These are phyloP conservation scores for Neospermospora avenae DNA, from an alignment of 2,329 filamentous ascomycete species.

Conservation along the genomic window DNA sequence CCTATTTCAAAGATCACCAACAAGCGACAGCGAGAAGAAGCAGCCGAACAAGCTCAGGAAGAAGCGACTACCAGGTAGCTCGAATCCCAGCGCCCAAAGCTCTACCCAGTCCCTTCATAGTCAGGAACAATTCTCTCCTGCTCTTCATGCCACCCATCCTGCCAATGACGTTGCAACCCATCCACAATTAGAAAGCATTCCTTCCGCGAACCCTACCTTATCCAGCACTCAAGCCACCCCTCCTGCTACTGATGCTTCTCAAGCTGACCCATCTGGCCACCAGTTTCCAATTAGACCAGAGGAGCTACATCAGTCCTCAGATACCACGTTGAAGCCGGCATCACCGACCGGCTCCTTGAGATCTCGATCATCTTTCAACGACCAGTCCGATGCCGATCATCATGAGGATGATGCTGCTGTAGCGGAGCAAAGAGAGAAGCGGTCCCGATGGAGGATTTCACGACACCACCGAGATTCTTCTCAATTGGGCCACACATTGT, in stretches of 20 bases:
- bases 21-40: constrained; percentile 59
- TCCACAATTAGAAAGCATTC: constrained; percentile 29
- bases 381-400: constrained; percentile 77
- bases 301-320: constrained; percentile 26
- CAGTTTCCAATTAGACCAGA: constrained; percentile 22
- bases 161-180: constrained; percentile 32
- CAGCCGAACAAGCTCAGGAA: constrained; percentile 91
- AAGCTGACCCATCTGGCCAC: constrained; percentile 22
- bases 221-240: constrained; percentile 27
- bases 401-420: constrained; percentile 53
- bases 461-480: constrained; percentile 55
- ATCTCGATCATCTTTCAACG: constrained; percentile 65
- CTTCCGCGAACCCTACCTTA: constrained; percentile 20
- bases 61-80: constrained; percentile 68
- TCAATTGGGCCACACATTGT: constrained; percentile 40
- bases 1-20: constrained; percentile 68
- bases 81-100: constrained; percentile 85
- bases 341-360: constrained; percentile 74
- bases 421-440: constrained; percentile 66
- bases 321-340: constrained; percentile 54
- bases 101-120: constrained; percentile 73
- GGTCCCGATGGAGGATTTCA: constrained; percentile 69
- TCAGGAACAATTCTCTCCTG: constrained; percentile 30
- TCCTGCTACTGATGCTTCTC: constrained; percentile 27
- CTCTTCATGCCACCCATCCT: constrained; percentile 33